Conservation (phyloP, 306 rosid genomes). For the Comarum palustre region DNA sequence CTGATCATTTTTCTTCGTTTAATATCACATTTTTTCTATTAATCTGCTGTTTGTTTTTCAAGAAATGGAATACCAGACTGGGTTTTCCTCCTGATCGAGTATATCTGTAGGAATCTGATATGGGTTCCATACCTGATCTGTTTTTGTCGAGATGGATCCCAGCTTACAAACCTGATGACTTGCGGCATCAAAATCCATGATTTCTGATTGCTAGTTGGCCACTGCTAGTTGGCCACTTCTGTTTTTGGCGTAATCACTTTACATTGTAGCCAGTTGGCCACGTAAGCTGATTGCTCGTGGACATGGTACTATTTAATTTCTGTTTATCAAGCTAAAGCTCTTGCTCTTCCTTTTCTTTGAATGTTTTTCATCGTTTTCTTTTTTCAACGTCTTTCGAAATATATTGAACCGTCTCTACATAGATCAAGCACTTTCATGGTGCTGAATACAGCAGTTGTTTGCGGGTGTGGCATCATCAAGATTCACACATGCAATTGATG, state of each 20-base stretch:
- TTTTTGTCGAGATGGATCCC: conserved; percentile 6
- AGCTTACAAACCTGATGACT: conserved; percentile 13
- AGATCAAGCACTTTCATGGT: not conserved
- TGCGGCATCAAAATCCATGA: conserved; percentile 10
- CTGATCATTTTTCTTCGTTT: no score
- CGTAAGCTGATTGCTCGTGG: conserved; percentile 44
- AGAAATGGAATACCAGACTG: not conserved
- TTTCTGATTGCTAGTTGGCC: conserved; percentile 38
- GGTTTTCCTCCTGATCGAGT: not conserved
- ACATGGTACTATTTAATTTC: conserved; percentile 24
- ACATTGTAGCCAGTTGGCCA: conserved; percentile 40
- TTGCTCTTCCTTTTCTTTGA: not conserved
- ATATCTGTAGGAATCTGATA: conserved; percentile 18
- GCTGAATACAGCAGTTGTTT: conserved; percentile 50
- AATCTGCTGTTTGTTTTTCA: not conserved
- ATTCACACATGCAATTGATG: conserved; percentile 59
- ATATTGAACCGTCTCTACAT: not conserved
- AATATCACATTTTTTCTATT: not conserved
- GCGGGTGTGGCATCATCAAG: conserved; percentile 96
- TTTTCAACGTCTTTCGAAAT: not conserved
- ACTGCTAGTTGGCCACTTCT: no score
- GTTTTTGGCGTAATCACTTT: no score
- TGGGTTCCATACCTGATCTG: not conserved
- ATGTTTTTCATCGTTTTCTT: not conserved
- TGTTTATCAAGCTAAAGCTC: not conserved